These are phyloP conservation scores for Cyberlindnera euphorbiae DNA, from an alignment of 805 yeast genomes.

Conservation along the genomic window DNA sequence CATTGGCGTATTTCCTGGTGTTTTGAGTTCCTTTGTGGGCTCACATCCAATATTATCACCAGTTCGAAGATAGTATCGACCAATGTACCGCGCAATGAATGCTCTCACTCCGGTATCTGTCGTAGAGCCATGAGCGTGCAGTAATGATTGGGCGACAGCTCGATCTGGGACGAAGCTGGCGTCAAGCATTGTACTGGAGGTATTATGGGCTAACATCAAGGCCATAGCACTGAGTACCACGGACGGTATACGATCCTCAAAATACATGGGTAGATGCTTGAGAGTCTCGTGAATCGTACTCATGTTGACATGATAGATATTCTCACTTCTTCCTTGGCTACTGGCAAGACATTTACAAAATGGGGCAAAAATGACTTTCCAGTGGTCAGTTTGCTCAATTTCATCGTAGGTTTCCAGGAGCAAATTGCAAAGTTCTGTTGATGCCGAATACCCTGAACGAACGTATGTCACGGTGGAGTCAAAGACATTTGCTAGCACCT, in stretches of 20 bases:
- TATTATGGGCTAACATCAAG: conserved; percentile 10
- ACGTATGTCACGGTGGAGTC: conserved; percentile 11
- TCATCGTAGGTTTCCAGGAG: too few species aligned
- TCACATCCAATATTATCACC: conserved; percentile 13
- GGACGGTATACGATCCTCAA: too few species aligned
- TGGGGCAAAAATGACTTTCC: too few species aligned
- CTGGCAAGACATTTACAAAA: too few species aligned
- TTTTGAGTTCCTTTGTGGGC: conserved; percentile 7
- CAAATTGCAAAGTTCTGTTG: too few species aligned
- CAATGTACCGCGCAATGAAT: conserved; percentile 22
- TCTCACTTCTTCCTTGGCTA: too few species aligned
- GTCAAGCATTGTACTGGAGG: conserved; percentile 4
- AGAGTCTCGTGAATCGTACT: too few species aligned
- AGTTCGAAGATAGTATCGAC: conserved; percentile 16
- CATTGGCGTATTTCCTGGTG: conserved; percentile 16
- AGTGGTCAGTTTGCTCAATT: too few species aligned
- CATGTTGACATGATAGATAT: too few species aligned
- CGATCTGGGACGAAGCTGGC: conserved; percentile 9
- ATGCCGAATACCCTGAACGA: too few species aligned
- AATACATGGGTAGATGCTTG: too few species aligned
- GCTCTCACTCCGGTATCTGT: conserved; percentile 2
- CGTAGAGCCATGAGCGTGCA: conserved; percentile 1
- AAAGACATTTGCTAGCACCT: conserved; percentile 21
- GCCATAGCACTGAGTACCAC: conserved; percentile 14
- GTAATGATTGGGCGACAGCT: conserved; percentile 14